phyloP scores from a whole-genome alignment of 1,139 yeast genomes.

The Hemisphaericaspora xylanilytica region DNA sequence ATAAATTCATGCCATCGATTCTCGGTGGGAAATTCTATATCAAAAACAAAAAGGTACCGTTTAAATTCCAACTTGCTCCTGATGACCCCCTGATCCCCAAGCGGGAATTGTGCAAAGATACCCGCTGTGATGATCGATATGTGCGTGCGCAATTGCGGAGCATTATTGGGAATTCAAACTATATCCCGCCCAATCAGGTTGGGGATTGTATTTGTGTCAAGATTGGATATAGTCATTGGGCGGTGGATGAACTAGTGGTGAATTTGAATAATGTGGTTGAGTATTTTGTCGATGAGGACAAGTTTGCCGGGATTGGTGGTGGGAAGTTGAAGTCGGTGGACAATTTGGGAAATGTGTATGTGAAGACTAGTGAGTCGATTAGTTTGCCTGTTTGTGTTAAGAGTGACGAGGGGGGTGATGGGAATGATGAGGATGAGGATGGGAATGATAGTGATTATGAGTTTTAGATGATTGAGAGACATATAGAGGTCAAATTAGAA shows the following conservation, averaged over 20 bases:
- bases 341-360: constrained; percentile 49
- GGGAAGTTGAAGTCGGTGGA: constrained; percentile 47
- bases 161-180: constrained; percentile 58
- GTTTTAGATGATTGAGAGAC: too few relatives aligned
- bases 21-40: constrained; percentile 57
- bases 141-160: constrained; percentile 59
- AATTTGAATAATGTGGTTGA: constrained; percentile 56
- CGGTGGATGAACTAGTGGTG: constrained; percentile 39
- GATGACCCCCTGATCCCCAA: constrained; percentile 41
- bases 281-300: constrained; percentile 46
- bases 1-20: constrained; percentile 53
- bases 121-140: constrained; percentile 58
- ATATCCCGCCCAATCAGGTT: constrained; percentile 57
- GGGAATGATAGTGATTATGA: constrained; percentile 28
- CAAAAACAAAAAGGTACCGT: constrained; percentile 62
- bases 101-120: constrained; percentile 46
- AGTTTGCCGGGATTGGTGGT: constrained; percentile 51
- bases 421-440: constrained; percentile 15
- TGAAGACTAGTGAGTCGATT: constrained; percentile 63
- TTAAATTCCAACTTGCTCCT: constrained; percentile 62
- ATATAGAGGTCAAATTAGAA: too few relatives aligned
- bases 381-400: constrained; percentile 45
- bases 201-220: constrained; percentile 51
- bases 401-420: constrained; percentile 15
- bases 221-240: constrained; percentile 53